Percentiles rank a stretch among this genome's conserved stretches.
Conservation (phyloP, 208 protist genomes). For the Strigomonas culicis region DNA sequence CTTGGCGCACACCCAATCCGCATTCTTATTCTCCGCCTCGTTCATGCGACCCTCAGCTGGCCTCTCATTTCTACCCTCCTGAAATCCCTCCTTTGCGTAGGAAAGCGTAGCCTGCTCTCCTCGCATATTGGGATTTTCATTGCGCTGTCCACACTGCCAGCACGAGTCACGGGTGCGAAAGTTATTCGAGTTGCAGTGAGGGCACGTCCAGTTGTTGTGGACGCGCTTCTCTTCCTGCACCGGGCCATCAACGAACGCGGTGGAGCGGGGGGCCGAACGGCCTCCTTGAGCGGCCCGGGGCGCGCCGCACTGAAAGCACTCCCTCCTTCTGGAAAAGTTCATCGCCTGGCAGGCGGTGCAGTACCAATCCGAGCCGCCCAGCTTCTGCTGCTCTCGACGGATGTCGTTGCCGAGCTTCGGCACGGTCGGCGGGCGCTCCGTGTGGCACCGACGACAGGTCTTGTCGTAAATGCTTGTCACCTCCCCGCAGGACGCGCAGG, state of each 20-base stretch:
- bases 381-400: background rate
- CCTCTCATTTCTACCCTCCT: conserved; percentile 20
- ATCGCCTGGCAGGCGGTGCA: conserved; percentile 59
- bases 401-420: conserved; percentile 43
- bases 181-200: conserved; percentile 74
- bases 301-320: conserved; percentile 73
- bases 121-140: conserved; percentile 1
- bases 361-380: conserved; percentile 82
- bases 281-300: conserved; percentile 12
- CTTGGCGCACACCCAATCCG: conserved; percentile 80
- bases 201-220: conserved; percentile 84
- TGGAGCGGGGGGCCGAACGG: background rate
- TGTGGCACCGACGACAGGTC: conserved; percentile 49
- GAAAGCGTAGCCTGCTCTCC: conserved; percentile 24
- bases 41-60: conserved; percentile 39
- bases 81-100: conserved; percentile 78
- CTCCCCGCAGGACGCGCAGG: conserved; percentile 44
- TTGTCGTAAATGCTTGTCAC: conserved; percentile 80
- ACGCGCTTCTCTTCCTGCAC: conserved; percentile 2
- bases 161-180: conserved; percentile 78
- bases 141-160: conserved; percentile 72
- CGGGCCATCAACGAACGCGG: no score
- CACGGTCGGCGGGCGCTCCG: conserved; percentile 34
- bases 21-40: conserved; percentile 36
- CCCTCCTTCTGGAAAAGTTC: conserved; percentile 66